Evolutionary conservation across 2,329 filamentous ascomycete species (phyloP).

Genomic region (Aspergillus niger): DNA sequence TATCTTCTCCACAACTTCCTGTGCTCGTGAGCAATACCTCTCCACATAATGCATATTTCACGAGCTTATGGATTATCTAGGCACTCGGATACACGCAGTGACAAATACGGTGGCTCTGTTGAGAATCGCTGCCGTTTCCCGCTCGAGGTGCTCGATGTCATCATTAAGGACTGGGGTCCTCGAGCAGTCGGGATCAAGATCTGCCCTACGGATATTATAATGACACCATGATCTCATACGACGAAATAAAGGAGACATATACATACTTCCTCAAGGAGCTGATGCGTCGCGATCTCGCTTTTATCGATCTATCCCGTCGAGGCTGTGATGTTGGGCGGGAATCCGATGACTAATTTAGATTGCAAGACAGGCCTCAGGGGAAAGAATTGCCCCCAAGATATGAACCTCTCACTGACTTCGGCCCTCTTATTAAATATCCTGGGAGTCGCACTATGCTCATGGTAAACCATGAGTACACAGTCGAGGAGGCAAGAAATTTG

Average conservation of each 20-base stretch:
- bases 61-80: neutral
- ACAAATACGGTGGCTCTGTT: constrained; percentile 35
- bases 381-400: constrained; percentile 19
- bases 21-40: neutral
- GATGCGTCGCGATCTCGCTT: constrained; percentile 10
- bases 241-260: constrained; percentile 18
- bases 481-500: constrained; percentile 20
- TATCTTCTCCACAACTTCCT: constrained; percentile 5
- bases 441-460: constrained; percentile 29
- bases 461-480: constrained; percentile 28
- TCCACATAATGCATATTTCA: neutral
- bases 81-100: constrained; percentile 28
- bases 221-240: constrained; percentile 18
- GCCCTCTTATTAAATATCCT: constrained; percentile 28
- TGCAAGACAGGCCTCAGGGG: neutral
- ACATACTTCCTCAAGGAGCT: constrained; percentile 6
- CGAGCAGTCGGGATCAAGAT: constrained; percentile 30
- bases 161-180: constrained; percentile 26
- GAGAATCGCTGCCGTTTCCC: constrained; percentile 35
- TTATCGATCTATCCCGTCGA: constrained; percentile 19
- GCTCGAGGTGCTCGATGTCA: constrained; percentile 33
- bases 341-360: constrained; percentile 6
- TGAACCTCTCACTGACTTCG: constrained; percentile 26
- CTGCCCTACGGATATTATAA: constrained; percentile 31
- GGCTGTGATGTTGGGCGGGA: constrained; percentile 8